These are phyloP conservation scores for Tritrichomonas musculus DNA, from an alignment of 208 protist genomes.

Conservation along the genomic window DNA sequence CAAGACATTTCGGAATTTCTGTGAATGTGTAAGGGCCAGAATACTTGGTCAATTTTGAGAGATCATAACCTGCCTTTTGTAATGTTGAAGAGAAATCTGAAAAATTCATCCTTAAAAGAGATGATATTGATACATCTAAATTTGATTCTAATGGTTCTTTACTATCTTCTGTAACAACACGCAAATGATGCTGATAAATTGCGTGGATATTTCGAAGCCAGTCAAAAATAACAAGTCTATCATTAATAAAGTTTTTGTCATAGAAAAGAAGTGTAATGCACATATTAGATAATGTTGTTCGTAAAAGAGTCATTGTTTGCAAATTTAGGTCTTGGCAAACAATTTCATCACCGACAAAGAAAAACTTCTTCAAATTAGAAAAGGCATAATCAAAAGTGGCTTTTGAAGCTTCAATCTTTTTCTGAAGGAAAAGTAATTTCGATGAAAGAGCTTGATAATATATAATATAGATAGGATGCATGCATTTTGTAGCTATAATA, in stretches of 20 bases:
- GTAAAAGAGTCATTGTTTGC: not conserved
- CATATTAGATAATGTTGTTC: not conserved
- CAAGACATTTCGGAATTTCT: too few species aligned
- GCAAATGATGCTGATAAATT: not conserved
- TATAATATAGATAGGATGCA: not conserved
- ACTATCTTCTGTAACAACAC: not conserved
- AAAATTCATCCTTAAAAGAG: not conserved
- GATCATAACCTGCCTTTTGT: not conserved
- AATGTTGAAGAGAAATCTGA: not conserved
- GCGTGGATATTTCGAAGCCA: not conserved
- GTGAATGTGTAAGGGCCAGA: not conserved
- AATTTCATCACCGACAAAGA: not conserved
- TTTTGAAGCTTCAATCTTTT: not conserved
- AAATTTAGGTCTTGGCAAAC: not conserved
- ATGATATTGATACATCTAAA: not conserved
- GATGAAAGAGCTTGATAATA: not conserved
- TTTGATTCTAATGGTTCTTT: not conserved
- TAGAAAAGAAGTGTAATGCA: not conserved
- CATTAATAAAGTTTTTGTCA: not conserved
- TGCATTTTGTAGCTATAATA: not conserved
- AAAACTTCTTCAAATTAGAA: not conserved
- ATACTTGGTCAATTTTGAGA: not conserved
- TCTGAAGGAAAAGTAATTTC: not conserved
- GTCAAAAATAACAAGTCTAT: not conserved
- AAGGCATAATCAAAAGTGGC: not conserved